Evolutionary conservation across 345 rosid genomes (phyloP).

Genomic region (Gossypium stocksii): DNA sequence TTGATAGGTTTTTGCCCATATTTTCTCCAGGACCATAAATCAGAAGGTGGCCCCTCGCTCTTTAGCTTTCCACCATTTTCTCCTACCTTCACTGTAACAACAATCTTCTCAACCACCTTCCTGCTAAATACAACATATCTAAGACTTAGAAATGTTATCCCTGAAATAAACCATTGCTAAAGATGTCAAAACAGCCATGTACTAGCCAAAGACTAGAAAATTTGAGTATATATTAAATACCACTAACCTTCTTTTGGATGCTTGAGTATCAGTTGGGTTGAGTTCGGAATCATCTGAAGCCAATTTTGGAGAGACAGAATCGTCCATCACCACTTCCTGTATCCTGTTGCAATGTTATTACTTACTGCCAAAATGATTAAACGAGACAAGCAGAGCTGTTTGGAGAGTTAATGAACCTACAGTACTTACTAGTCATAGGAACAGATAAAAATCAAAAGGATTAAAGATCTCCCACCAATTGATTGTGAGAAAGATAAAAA

Average conservation of each 20-base stretch:
- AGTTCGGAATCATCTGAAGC: slow-evolving; percentile 24
- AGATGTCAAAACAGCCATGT: neutral
- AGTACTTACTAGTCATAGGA: neutral
- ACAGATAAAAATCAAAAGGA: slow-evolving; percentile 7
- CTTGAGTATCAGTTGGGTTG: slow-evolving; percentile 32
- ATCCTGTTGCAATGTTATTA: neutral
- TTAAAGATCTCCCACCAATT: slow-evolving; percentile 12
- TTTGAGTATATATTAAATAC: neutral
- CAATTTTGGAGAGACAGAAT: slow-evolving; percentile 31
- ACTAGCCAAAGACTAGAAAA: no score
- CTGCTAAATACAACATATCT: slow-evolving; percentile 21
- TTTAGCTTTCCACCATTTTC: slow-evolving; percentile 47
- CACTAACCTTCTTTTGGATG: slow-evolving; percentile 50
- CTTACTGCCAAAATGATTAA: slow-evolving; percentile 11
- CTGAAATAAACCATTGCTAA: neutral
- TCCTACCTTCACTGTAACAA: slow-evolving; percentile 47
- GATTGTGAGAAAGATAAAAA: slow-evolving; percentile 10
- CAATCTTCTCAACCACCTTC: slow-evolving; percentile 56
- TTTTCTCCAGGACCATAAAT: slow-evolving; percentile 79
- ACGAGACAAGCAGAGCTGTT: slow-evolving; percentile 2
- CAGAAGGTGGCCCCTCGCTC: slow-evolving; percentile 64
- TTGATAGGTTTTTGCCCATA: slow-evolving; percentile 73
- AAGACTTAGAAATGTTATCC: neutral
- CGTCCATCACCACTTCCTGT: slow-evolving; percentile 30
- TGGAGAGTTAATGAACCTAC: neutral